Percentiles rank a stretch among this genome's conserved stretches.
phyloP scores from a whole-genome alignment of 129 eudicot species.

The Flaveria sonorensis region DNA sequence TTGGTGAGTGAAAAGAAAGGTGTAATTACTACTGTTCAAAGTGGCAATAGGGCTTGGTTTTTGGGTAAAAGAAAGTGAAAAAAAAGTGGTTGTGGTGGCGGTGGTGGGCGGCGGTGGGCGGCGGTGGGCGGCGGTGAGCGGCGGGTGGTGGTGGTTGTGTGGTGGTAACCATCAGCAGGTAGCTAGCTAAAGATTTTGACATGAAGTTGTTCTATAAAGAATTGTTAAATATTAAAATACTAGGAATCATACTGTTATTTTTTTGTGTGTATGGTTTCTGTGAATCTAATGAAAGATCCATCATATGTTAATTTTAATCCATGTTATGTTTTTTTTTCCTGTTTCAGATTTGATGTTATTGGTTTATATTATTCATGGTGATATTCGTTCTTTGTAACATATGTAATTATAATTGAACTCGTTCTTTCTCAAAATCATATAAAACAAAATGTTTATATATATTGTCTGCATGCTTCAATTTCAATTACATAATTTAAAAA shows the following conservation, averaged over 20 bases:
- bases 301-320: conserved; percentile 32
- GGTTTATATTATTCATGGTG: too few species aligned
- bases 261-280: conserved; percentile 46
- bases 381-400: too few species aligned
- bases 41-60: conserved; percentile 51
- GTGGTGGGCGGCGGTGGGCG: neutral
- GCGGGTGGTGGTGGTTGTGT: neutral
- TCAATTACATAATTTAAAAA: neutral
- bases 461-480: conserved; percentile 11
- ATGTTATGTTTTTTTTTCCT: neutral
- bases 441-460: conserved; percentile 17
- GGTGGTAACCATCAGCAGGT: conserved; percentile 23
- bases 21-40: conserved; percentile 40
- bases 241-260: conserved; percentile 45
- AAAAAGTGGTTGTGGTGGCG: neutral
- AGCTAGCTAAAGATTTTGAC: conserved; percentile 44
- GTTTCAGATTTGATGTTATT: neutral
- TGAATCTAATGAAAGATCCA: conserved; percentile 42
- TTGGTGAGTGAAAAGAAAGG: conserved; percentile 34
- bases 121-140: neutral
- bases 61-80: conserved; percentile 42
- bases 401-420: too few species aligned
- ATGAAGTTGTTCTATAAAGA: conserved; percentile 36
- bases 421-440: neutral
- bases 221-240: neutral